These are phyloP conservation scores for Parietichytrium sp. DNA, from an alignment of 108 stramenopile genomes.

Conservation along the genomic window DNA sequence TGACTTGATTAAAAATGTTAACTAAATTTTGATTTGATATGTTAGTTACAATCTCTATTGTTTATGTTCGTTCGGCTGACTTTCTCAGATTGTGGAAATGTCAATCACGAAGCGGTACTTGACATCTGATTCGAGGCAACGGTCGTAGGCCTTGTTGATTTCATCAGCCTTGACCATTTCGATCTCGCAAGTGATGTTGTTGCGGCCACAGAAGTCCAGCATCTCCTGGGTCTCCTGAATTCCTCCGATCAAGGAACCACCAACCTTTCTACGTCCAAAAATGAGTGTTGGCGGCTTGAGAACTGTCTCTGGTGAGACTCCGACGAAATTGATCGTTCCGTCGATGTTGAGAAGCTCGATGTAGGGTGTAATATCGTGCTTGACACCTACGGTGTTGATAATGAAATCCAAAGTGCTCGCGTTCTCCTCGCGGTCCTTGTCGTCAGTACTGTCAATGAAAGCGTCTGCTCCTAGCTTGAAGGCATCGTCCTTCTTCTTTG, in stretches of 20 bases:
- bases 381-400: conserved; percentile 56
- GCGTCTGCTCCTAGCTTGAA: conserved; percentile 51
- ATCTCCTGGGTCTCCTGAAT: conserved; percentile 61
- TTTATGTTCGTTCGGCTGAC: no score
- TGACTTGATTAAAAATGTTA: no score
- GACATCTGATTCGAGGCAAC: background rate
- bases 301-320: conserved; percentile 45
- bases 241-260: conserved; percentile 61
- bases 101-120: conserved; percentile 41
- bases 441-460: conserved; percentile 39
- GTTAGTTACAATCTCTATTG: no score
- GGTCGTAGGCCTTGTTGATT: background rate
- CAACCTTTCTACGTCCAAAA: conserved; percentile 38
- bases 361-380: conserved; percentile 49
- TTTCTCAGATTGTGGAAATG: no score
- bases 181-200: conserved; percentile 57
- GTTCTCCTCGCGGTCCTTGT: conserved; percentile 23
- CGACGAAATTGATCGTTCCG: conserved; percentile 53
- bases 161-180: conserved; percentile 46
- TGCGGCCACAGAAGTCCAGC: conserved; percentile 61
- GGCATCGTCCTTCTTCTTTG: conserved; percentile 56
- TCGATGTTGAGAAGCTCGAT: conserved; percentile 47
- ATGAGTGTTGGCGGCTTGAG: conserved; percentile 39
- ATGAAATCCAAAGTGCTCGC: conserved; percentile 55
- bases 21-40: no score